A percentile compares a stretch with the other conserved stretches of the same genome.
Conservation (phyloP, 768 basidiomycete species). For the Rhodotorula paludigena region DNA sequence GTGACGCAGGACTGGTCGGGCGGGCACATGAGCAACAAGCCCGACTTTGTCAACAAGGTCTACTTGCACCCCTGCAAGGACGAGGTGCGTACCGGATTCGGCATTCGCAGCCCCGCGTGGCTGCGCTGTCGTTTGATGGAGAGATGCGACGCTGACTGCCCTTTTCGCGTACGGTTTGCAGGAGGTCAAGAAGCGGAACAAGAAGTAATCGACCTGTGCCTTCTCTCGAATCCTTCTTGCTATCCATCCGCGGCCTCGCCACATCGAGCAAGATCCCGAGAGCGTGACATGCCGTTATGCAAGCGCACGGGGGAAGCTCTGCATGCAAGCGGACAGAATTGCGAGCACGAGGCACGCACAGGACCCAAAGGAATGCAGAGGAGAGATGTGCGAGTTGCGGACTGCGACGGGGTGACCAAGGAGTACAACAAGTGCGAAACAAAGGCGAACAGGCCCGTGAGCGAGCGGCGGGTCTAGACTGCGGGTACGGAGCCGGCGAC, state of each 20-base stretch:
- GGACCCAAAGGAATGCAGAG: too few relatives aligned
- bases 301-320: too few relatives aligned
- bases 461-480: background rate
- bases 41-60: constrained; percentile 60
- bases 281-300: too few relatives aligned
- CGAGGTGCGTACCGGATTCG: constrained; percentile 57
- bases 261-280: too few relatives aligned
- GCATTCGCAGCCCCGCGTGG: too few relatives aligned
- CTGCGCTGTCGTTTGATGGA: too few relatives aligned
- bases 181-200: constrained; percentile 36
- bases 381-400: background rate
- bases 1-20: constrained; percentile 49
- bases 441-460: too few relatives aligned
- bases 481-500: constrained; percentile 24
- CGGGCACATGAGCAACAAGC: constrained; percentile 39
- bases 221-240: background rate
- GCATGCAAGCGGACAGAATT: background rate
- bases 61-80: constrained; percentile 81
- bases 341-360: too few relatives aligned
- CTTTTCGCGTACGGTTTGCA: background rate
- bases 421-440: background rate
- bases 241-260: background rate
- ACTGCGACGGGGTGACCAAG: too few relatives aligned
- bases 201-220: constrained; percentile 21
- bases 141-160: background rate